phyloP scores from a whole-genome alignment of 177 flowering plant genomes.

The Vitis hybrid region DNA sequence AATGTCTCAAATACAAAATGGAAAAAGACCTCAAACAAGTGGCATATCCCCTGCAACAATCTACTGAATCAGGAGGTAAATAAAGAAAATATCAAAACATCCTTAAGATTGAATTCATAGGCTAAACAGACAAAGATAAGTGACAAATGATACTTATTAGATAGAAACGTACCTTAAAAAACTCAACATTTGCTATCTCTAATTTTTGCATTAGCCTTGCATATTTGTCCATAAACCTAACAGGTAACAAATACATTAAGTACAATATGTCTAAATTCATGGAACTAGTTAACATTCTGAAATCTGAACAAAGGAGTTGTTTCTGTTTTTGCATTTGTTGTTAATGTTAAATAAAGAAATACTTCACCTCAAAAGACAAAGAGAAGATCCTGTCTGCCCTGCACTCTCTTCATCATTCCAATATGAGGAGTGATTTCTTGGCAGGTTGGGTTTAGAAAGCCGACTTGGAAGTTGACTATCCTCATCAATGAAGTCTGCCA shows the following conservation, averaged over 20 bases:
- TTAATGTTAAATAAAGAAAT: neutral
- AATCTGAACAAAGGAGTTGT: neutral
- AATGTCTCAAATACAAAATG: slow-evolving; percentile 72
- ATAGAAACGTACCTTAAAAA: slow-evolving; percentile 70
- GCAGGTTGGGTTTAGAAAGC: slow-evolving; percentile 49
- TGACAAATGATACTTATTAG: neutral
- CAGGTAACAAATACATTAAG: slow-evolving; percentile 10
- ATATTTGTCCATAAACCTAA: slow-evolving; percentile 97
- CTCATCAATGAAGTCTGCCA: slow-evolving; percentile 98
- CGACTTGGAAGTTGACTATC: slow-evolving; percentile 99
- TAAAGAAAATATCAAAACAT: slow-evolving; percentile 5
- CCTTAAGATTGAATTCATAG: slow-evolving; percentile 1
- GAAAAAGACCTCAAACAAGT: slow-evolving; percentile 86
- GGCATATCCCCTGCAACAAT: slow-evolving; percentile 85
- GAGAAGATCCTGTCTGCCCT: slow-evolving; percentile 90
- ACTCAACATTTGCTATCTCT: slow-evolving; percentile 80
- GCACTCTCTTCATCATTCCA: slow-evolving; percentile 55
- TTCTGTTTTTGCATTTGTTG: neutral
- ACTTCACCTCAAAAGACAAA: slow-evolving; percentile 80
- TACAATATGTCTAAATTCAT: slow-evolving; percentile 10
- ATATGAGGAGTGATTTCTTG: slow-evolving; percentile 43
- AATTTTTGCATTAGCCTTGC: slow-evolving; percentile 97
- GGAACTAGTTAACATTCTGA: neutral
- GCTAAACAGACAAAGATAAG: slow-evolving; percentile 1
- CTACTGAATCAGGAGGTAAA: slow-evolving; percentile 28